phyloP scores from a whole-genome alignment of 495 filamentous ascomycete species.

The Penicillium flavigenum region DNA sequence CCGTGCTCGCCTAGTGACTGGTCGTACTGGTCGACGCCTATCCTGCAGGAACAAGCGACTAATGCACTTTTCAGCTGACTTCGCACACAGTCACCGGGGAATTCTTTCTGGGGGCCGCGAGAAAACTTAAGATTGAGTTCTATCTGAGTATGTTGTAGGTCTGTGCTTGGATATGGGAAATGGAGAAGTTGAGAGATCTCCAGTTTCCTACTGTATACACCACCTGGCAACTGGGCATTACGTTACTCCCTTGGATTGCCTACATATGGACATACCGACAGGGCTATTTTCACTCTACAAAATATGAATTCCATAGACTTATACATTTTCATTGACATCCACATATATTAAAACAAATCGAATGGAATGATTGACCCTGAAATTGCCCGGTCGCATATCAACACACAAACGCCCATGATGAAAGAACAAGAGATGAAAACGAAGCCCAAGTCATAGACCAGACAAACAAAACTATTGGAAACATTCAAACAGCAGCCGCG shows the following conservation, averaged over 20 bases:
- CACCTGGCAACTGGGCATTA: neutral
- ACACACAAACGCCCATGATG: conserved; percentile 26
- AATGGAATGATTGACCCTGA: conserved; percentile 16
- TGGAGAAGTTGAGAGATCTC: neutral
- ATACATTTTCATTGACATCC: conserved; percentile 3
- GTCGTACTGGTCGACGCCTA: conserved; percentile 19
- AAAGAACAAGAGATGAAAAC: conserved; percentile 10
- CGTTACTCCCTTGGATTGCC: neutral
- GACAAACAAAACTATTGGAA: conserved; percentile 8
- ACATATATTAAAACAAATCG: conserved; percentile 15
- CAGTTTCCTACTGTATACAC: neutral
- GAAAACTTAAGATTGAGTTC: conserved; percentile 5
- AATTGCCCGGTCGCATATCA: conserved; percentile 17
- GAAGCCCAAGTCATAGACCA: conserved; percentile 12
- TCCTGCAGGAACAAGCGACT: conserved; percentile 33
- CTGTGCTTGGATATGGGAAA: neutral
- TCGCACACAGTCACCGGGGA: conserved; percentile 5
- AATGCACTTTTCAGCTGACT: conserved; percentile 35
- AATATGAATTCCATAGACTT: neutral
- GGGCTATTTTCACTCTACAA: neutral
- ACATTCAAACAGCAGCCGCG: conserved; percentile 33
- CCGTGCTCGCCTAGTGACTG: conserved; percentile 19
- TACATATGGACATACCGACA: neutral
- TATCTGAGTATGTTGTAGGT: neutral
- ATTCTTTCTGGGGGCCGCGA: neutral